Percentiles rank a stretch among this genome's conserved stretches.
phyloP scores from a whole-genome alignment of 805 yeast species.

The Yarrowia yakushimensis region DNA sequence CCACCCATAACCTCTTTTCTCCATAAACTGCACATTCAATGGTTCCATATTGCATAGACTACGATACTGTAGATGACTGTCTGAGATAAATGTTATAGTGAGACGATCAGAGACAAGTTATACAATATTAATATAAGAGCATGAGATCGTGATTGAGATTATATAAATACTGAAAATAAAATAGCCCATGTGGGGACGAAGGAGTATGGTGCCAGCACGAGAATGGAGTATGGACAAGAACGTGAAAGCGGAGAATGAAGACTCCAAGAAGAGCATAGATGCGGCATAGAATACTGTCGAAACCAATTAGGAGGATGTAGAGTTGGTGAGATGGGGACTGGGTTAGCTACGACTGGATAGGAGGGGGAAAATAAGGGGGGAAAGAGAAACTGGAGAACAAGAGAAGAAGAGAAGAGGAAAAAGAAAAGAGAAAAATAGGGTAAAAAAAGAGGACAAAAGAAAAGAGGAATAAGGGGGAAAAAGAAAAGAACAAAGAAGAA shows the following conservation, averaged over 20 bases:
- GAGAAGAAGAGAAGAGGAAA: too few species aligned
- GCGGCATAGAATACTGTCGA: neutral
- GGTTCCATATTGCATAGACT: neutral
- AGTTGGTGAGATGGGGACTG: conserved; percentile 3
- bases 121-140: too few species aligned
- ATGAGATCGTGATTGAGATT: neutral
- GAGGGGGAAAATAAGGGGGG: neutral
- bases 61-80: neutral
- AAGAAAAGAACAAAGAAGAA: neutral
- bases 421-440: neutral
- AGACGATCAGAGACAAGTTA: too few species aligned
- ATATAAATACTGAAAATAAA: neutral
- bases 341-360: neutral
- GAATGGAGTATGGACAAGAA: conserved; percentile 5
- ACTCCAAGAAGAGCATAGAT: neutral
- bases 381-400: neutral
- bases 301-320: neutral
- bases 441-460: neutral
- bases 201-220: neutral
- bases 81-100: neutral
- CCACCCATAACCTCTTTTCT: neutral
- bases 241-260: neutral
- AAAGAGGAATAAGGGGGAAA: neutral
- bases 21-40: neutral
- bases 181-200: neutral